phyloP scores from a whole-genome alignment of 768 basidiomycete species.

The Phaeolepiota aurea region DNA sequence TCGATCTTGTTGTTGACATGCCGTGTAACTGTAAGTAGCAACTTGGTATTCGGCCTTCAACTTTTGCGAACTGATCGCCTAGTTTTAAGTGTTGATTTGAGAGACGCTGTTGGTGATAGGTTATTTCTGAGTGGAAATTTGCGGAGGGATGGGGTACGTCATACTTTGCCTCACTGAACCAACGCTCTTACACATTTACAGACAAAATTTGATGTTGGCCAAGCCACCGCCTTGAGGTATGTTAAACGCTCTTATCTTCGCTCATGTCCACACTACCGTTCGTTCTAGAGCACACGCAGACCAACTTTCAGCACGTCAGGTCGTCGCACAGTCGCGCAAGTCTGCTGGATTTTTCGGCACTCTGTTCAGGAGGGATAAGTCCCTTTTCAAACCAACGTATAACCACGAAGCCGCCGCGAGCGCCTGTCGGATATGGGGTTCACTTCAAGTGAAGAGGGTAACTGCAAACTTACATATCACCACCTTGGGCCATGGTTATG shows the following conservation, averaged over 20 bases:
- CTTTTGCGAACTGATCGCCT: neutral
- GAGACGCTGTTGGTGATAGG: constrained; percentile 92
- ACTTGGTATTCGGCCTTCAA: too few species aligned
- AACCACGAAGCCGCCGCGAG: constrained; percentile 58
- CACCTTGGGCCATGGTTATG: constrained; percentile 90
- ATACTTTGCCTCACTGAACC: neutral
- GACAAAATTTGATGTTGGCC: constrained; percentile 76
- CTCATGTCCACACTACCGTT: neutral
- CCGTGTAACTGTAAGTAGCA: constrained; percentile 77
- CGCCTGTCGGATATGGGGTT: constrained; percentile 85
- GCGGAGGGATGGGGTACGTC: constrained; percentile 73
- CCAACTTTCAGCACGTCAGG: constrained; percentile 61
- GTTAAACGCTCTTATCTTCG: constrained; percentile 9
- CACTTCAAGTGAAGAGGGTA: constrained; percentile 78
- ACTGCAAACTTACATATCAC: constrained; percentile 95
- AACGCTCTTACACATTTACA: constrained; percentile 17
- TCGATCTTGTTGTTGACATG: constrained; percentile 90
- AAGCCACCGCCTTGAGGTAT: constrained; percentile 71
- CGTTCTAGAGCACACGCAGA: constrained; percentile 49
- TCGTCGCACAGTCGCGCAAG: constrained; percentile 61
- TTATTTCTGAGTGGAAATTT: constrained; percentile 74
- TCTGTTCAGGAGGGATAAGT: constrained; percentile 34
- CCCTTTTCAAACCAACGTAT: constrained; percentile 63
- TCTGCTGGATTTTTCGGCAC: constrained; percentile 67
- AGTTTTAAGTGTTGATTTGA: constrained; percentile 84